These are phyloP conservation scores for Ganoderma multipileum DNA, from an alignment of 1,284 basidiomycete genomes.

Conservation along the genomic window DNA sequence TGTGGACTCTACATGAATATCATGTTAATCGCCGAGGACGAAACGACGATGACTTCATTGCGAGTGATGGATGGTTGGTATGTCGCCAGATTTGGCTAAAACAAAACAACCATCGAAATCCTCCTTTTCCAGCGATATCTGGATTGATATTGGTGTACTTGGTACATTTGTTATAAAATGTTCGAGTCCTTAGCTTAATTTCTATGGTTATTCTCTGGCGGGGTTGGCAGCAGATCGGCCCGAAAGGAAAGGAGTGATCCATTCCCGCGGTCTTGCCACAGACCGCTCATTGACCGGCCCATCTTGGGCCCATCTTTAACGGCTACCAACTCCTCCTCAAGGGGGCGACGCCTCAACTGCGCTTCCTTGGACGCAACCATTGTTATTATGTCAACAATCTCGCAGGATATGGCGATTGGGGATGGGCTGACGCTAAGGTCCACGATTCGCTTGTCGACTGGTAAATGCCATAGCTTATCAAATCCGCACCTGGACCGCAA, in stretches of 20 bases:
- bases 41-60: not conserved
- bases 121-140: too few relatives aligned
- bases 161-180: too few relatives aligned
- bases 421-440: constrained; percentile 5
- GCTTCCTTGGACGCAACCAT: not conserved
- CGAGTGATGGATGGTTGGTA: not conserved
- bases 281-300: not conserved
- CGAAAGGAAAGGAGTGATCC: not conserved
- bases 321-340: not conserved
- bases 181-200: too few relatives aligned
- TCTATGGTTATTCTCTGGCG: not conserved
- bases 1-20: too few relatives aligned
- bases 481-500: not conserved
- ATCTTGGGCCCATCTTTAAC: not conserved
- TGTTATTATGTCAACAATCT: not conserved
- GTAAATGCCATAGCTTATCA: constrained; percentile 8
- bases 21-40: too few relatives aligned
- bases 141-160: too few relatives aligned
- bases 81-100: not conserved
- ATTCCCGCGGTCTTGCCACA: not conserved
- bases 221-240: not conserved
- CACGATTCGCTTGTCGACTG: constrained; percentile 25
- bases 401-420: not conserved
- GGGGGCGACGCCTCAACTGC: not conserved
- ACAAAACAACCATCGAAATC: not conserved